These are phyloP conservation scores for Diversispora epigaea DNA, from an alignment of 192 early-diverging fungal species.

Conservation along the genomic window DNA sequence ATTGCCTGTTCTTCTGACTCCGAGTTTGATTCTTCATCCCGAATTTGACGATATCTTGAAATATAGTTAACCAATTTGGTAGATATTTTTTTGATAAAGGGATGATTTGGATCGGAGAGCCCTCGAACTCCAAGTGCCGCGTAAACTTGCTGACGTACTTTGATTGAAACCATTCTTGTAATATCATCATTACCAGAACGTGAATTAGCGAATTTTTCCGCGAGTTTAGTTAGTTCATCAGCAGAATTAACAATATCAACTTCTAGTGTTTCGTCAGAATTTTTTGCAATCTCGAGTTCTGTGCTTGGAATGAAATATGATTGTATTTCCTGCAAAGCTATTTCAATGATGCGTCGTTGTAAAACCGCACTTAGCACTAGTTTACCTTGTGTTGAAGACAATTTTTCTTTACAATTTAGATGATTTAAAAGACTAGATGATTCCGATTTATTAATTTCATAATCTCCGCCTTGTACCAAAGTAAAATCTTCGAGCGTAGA, in stretches of 20 bases:
- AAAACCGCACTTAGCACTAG: not conserved
- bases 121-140: not conserved
- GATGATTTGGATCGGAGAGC: constrained; percentile 12
- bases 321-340: not conserved
- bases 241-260: not conserved
- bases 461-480: not conserved
- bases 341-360: not conserved
- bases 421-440: not conserved
- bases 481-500: constrained; percentile 15
- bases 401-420: not conserved
- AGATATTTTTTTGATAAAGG: not conserved
- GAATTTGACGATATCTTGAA: not conserved
- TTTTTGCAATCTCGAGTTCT: not conserved
- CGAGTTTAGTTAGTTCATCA: not conserved
- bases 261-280: not conserved
- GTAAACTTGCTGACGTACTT: constrained; percentile 25
- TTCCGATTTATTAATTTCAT: not conserved
- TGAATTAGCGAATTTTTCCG: not conserved
- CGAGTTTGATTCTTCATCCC: not conserved
- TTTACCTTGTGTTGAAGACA: not conserved
- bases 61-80: too few species aligned
- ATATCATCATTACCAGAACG: constrained; percentile 6
- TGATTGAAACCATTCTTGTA: not conserved
- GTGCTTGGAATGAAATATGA: not conserved
- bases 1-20: not conserved